Percentiles rank a stretch among this genome's conserved stretches.
Conservation (phyloP, 768 basidiomycete species). For the Leccinum truebloodii region DNA sequence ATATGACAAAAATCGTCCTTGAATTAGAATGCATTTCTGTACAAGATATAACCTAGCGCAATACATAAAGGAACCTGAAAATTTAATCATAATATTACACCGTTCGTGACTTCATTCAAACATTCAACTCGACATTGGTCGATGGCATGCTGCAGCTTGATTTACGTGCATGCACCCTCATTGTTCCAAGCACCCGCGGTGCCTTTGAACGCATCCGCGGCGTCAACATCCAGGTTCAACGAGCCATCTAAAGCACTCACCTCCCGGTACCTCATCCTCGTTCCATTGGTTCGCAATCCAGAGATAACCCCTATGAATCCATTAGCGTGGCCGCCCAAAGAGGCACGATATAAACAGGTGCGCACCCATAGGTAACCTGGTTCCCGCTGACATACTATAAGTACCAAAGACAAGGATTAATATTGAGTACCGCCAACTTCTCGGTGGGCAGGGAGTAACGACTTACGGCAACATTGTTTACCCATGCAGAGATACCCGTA, state of each 20-base stretch:
- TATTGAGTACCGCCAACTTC: neutral
- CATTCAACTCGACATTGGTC: neutral
- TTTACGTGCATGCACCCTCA: conserved; percentile 47
- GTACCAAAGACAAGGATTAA: neutral
- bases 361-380: conserved; percentile 43
- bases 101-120: neutral
- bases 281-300: conserved; percentile 54
- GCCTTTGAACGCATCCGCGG: conserved; percentile 31
- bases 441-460: neutral
- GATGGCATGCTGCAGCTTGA: neutral
- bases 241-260: conserved; percentile 11
- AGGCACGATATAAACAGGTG: neutral
- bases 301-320: conserved; percentile 40
- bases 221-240: neutral
- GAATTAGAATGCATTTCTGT: neutral
- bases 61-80: neutral
- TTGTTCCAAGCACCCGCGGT: conserved; percentile 57
- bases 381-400: conserved; percentile 44
- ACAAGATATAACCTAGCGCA: neutral
- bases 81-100: neutral
- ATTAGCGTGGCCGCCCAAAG: too few relatives aligned
- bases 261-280: conserved; percentile 37
- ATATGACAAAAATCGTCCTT: too few relatives aligned
- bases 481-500: conserved; percentile 46
- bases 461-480: conserved; percentile 37